Percentiles rank a stretch among this genome's conserved stretches.
These are phyloP conservation scores for Cordyceps cicadae DNA, from an alignment of 2,329 filamentous ascomycete species.

Conservation along the genomic window DNA sequence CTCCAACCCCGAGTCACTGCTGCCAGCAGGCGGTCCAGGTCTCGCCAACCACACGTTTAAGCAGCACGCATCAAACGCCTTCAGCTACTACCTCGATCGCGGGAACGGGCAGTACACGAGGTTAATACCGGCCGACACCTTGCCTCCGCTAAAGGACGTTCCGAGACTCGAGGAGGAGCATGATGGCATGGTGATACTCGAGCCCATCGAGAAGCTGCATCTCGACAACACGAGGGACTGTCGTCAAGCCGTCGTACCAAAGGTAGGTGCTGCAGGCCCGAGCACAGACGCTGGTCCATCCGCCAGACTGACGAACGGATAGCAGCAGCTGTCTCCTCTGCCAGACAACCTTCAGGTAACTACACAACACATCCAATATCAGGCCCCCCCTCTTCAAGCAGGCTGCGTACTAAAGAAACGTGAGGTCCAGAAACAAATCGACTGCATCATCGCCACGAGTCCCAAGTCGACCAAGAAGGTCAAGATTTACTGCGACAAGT, in stretches of 20 bases:
- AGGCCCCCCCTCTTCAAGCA: background rate
- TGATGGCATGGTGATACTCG: constrained; percentile 40
- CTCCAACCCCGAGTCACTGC: constrained; percentile 1
- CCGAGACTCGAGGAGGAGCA: constrained; percentile 30
- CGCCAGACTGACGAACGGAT: background rate
- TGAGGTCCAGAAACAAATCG: constrained; percentile 25
- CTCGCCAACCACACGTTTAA: background rate
- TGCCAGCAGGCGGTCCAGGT: background rate
- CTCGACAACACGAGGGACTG: constrained; percentile 31
- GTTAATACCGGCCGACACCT: constrained; percentile 47
- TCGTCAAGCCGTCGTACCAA: constrained; percentile 27
- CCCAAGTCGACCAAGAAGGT: constrained; percentile 35
- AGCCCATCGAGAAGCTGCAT: constrained; percentile 29
- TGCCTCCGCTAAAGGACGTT: constrained; percentile 37
- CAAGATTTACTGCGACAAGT: constrained; percentile 82
- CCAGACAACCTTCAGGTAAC: constrained; percentile 3
- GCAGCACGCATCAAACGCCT: constrained; percentile 16
- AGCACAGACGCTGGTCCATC: background rate
- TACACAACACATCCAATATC: background rate
- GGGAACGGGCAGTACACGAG: constrained; percentile 46
- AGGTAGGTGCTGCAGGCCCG: constrained; percentile 27
- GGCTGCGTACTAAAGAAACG: constrained; percentile 10
- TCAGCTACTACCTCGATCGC: constrained; percentile 45
- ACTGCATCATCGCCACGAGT: constrained; percentile 23
- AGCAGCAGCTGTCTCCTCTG: background rate